Evolutionary conservation across 805 yeast genomes (phyloP).

Genomic region (Saccharomyces kudriavzevii): DNA sequence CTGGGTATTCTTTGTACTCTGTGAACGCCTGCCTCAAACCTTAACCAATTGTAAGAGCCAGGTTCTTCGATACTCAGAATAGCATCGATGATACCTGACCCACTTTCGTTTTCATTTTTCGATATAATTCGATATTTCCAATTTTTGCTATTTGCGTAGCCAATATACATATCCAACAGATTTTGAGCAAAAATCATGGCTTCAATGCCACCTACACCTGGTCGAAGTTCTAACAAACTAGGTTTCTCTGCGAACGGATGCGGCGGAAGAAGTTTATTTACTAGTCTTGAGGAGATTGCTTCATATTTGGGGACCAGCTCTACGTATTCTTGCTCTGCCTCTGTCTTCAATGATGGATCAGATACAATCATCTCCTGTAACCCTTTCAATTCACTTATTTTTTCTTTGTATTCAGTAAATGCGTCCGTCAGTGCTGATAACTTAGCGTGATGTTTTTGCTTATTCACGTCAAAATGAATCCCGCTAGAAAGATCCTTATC

Average conservation of each 20-base stretch:
- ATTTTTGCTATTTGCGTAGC: conserved; percentile 51
- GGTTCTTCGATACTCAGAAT: conserved; percentile 64
- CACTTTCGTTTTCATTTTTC: conserved; percentile 46
- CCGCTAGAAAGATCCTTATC: conserved; percentile 39
- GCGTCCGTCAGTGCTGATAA: conserved; percentile 38
- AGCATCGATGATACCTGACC: conserved; percentile 69
- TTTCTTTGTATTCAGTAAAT: conserved; percentile 32
- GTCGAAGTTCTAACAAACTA: conserved; percentile 76
- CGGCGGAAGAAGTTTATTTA: conserved; percentile 60
- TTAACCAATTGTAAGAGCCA: conserved; percentile 64
- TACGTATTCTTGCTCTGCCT: conserved; percentile 56
- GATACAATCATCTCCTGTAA: conserved; percentile 27
- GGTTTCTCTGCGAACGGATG: conserved; percentile 69
- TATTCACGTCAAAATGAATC: conserved; percentile 36
- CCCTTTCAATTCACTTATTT: conserved; percentile 29
- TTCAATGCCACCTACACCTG: conserved; percentile 95
- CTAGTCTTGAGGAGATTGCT: conserved; percentile 38
- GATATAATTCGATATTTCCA: conserved; percentile 67
- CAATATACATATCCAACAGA: conserved; percentile 70
- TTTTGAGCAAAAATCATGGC: conserved; percentile 83
- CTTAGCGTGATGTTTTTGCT: conserved; percentile 42
- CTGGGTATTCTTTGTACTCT: conserved; percentile 90
- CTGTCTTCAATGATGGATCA: conserved; percentile 37
- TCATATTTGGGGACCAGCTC: conserved; percentile 38
- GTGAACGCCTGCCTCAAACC: conserved; percentile 92